A percentile compares a stretch with the other conserved stretches of the same genome.
Evolutionary conservation across 1,284 basidiomycete species (phyloP).

Genomic region (Moniliophthora roreri): DNA sequence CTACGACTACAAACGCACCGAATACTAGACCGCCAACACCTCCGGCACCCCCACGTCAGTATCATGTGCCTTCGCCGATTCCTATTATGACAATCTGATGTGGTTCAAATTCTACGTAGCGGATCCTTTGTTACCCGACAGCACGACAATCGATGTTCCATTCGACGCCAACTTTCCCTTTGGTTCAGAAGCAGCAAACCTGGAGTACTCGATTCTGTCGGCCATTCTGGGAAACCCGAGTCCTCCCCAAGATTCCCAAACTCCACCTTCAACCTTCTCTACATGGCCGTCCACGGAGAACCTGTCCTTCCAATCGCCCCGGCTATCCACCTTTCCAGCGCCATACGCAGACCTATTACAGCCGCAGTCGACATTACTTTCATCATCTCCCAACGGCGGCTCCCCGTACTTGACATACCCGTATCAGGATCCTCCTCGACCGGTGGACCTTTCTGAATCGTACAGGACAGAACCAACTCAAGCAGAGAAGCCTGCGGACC

Average conservation of each 20-base stretch:
- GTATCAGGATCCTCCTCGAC: constrained; percentile 37
- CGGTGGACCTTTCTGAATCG: constrained; percentile 30
- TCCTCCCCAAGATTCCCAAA: constrained; percentile 53
- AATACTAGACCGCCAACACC: constrained; percentile 14
- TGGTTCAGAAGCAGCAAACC: constrained; percentile 84
- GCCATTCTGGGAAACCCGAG: constrained; percentile 84
- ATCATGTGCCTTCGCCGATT: neutral
- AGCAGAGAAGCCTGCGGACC: constrained; percentile 26
- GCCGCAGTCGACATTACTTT: constrained; percentile 24
- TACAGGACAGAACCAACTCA: constrained; percentile 30
- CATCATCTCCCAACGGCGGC: constrained; percentile 28
- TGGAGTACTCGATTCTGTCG: constrained; percentile 90
- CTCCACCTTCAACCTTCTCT: constrained; percentile 41
- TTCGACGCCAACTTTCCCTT: constrained; percentile 70
- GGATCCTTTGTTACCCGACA: constrained; percentile 51
- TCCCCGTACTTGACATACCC: constrained; percentile 45
- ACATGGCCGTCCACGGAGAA: constrained; percentile 42
- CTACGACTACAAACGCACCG: constrained; percentile 24
- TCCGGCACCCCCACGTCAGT: constrained; percentile 26
- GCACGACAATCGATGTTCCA: constrained; percentile 61
- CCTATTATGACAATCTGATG: constrained; percentile 16
- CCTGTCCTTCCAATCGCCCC: constrained; percentile 40
- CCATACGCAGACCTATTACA: constrained; percentile 39
- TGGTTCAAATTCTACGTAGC: constrained; percentile 27
- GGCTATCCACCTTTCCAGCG: constrained; percentile 29